Evolutionary conservation across 805 yeast species (phyloP), one percentile per base, ranked within the genome.

Genomic region (Ogataea populi-albae): DNA sequence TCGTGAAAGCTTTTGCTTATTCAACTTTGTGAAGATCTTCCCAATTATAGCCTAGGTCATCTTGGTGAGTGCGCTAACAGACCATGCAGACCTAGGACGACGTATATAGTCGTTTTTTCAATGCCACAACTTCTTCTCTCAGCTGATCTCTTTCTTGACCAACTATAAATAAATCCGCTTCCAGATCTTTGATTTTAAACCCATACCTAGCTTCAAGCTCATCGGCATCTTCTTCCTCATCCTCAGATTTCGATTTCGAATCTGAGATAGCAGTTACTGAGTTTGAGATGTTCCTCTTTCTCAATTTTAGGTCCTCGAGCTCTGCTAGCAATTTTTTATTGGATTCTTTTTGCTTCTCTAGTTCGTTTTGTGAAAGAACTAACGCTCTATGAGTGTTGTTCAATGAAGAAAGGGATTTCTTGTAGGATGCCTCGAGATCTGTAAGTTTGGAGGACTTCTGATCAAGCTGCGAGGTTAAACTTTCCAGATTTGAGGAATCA

Each of bases 71-170:
- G n/a, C n/a, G n/a, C n/a, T n/a, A n/a, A n/a, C n/a, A n/a, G n/a
- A n/a, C n/a, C n/a, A n/a, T n/a, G n/a, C n/a, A n/a, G 7, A 7
- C 7, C 18, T 18, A 43, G n/a, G 35, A 28, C 1, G 38, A 28
- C 59, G 41, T 47, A 34, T 38, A 55, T 40, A 81, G 59, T 48
- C 74, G 75, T 55, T 81, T 82, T 61, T 81, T 81, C 54, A 81
- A 62, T 0, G 66, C 49, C 21, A 76, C 55, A 11, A 79, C 74
- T 40, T 71, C 79, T 16, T 77, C 82, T 52, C 77, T 81, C 57
- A 85, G 65, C 49, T 80, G 83, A 53, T 87, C 93, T 46, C 94
- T 73, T 61, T 87, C 96, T 61, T 86, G 91, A 50, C 79, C 79
- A 46, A 82, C 72, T 37, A 87, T 83, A 50, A 74, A 82, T 46